Conservation (phyloP, 2,329 filamentous ascomycete species). For the Fusarium solani-melongenae region DNA sequence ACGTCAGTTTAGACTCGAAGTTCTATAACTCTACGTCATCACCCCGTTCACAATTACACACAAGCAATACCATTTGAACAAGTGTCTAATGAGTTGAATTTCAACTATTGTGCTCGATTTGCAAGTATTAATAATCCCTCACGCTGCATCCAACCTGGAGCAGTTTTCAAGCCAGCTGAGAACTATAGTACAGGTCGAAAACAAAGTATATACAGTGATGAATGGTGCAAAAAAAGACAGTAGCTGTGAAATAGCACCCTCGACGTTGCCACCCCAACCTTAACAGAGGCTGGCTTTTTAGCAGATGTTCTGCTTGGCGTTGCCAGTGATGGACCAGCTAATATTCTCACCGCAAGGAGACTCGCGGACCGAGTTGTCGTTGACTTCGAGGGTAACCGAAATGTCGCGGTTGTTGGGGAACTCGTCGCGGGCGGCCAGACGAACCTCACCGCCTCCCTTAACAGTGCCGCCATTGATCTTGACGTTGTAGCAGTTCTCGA, state of each 20-base stretch:
- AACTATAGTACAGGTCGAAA: not conserved
- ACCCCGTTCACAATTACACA: not conserved
- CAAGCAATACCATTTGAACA: not conserved
- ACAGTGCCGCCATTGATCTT: conserved; percentile 62
- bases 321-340: conserved; percentile 60
- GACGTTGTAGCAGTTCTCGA: conserved; percentile 70
- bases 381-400: conserved; percentile 60
- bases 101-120: not conserved
- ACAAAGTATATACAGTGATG: not conserved
- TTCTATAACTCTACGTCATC: rapidly evolving
- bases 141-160: not conserved
- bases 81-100: not conserved
- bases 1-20: not conserved
- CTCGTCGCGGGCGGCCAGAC: conserved; percentile 62
- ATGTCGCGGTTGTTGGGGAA: conserved; percentile 66
- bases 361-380: conserved; percentile 63
- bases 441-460: conserved; percentile 65
- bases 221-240: not conserved
- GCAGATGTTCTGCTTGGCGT: conserved; percentile 55
- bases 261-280: not conserved
- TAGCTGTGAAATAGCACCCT: too few species aligned
- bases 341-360: conserved; percentile 65
- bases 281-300: not conserved
- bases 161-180: not conserved
- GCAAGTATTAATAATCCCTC: not conserved